Percentiles rank a stretch among this genome's conserved stretches.
These are phyloP conservation scores for Lotus japonicus DNA, from an alignment of 306 rosid species.

Conservation along the genomic window DNA sequence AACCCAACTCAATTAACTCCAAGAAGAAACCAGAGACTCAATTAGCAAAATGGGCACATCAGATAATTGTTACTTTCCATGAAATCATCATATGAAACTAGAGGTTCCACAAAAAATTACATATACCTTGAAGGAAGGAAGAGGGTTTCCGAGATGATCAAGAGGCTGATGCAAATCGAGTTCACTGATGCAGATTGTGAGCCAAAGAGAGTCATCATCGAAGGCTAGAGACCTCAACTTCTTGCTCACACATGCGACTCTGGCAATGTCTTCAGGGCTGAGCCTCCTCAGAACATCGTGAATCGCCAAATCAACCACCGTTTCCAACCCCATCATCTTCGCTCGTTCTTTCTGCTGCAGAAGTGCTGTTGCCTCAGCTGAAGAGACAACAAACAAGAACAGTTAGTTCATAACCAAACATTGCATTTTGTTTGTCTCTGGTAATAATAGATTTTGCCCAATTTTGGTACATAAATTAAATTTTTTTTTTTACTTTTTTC, in stretches of 20 bases:
- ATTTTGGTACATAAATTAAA: too few relatives aligned
- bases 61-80: neutral
- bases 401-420: too few relatives aligned
- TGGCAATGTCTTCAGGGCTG: slow-evolving; percentile 46
- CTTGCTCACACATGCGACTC: slow-evolving; percentile 51
- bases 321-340: slow-evolving; percentile 45
- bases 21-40: neutral
- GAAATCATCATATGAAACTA: neutral
- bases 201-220: slow-evolving; percentile 67
- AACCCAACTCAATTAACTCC: neutral
- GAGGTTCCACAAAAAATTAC: too few relatives aligned
- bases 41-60: neutral
- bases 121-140: slow-evolving; percentile 77
- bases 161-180: slow-evolving; percentile 45
- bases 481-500: too few relatives aligned
- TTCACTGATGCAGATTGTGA: slow-evolving; percentile 45
- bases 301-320: slow-evolving; percentile 62
- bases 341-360: neutral
- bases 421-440: too few relatives aligned
- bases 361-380: neutral
- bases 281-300: slow-evolving; percentile 43
- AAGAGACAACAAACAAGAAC: too few relatives aligned
- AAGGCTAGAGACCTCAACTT: slow-evolving; percentile 49
- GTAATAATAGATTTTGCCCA: too few relatives aligned
- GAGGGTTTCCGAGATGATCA: slow-evolving; percentile 53